Conservation (phyloP, 225 moss, liverwort and hornwort genomes). For the Asterella californica region DNA sequence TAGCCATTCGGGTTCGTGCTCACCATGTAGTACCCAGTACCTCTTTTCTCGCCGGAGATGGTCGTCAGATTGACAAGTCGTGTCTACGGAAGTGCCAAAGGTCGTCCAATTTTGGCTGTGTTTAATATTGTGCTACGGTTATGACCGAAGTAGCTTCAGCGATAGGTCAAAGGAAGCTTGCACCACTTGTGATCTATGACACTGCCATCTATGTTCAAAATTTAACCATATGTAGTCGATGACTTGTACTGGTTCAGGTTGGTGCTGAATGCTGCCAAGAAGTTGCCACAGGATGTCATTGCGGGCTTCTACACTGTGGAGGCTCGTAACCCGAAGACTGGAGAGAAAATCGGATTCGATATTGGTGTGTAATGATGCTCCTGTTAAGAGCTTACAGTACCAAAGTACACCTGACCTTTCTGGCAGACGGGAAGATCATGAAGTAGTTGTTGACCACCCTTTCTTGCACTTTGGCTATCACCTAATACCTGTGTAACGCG, state of each 20-base stretch:
- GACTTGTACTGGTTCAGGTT: slow-evolving; percentile 33
- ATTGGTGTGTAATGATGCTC: slow-evolving; percentile 36
- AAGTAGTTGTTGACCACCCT: neutral
- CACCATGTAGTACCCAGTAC: neutral
- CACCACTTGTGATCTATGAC: neutral
- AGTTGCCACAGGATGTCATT: slow-evolving; percentile 66
- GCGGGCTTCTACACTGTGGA: slow-evolving; percentile 76
- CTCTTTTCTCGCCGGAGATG: no score
- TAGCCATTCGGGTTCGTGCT: neutral
- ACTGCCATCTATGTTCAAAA: neutral
- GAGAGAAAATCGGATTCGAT: slow-evolving; percentile 80
- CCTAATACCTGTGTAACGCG: no score
- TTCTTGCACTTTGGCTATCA: neutral
- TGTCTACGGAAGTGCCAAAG: neutral
- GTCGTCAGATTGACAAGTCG: neutral
- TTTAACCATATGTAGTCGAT: neutral
- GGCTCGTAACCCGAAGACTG: slow-evolving; percentile 73
- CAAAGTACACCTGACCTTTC: neutral
- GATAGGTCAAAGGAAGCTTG: neutral
- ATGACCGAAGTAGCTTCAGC: neutral
- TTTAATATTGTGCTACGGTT: neutral
- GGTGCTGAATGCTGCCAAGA: slow-evolving; percentile 68
- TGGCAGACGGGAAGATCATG: neutral
- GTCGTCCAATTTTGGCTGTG: neutral
- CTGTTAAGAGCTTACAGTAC: neutral